Conservation (phyloP, 2,329 filamentous ascomycete genomes). For the Diaporthe sp. region DNA sequence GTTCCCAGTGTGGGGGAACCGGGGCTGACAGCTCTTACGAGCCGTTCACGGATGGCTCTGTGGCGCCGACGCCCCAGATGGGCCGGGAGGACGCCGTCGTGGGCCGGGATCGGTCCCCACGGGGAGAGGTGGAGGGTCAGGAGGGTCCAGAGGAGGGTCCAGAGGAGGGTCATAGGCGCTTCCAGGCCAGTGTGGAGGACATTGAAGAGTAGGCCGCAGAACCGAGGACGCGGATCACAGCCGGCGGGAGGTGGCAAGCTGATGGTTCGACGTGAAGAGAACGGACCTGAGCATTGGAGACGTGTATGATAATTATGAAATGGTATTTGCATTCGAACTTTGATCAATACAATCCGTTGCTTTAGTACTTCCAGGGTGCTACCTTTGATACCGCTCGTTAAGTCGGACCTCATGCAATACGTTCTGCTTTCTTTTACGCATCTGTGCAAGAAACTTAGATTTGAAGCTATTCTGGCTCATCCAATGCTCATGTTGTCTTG, state of each 20-base stretch:
- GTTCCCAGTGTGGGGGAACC: neutral
- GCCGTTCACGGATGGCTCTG: neutral
- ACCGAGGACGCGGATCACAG: neutral
- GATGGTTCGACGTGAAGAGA: neutral
- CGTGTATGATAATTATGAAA: neutral
- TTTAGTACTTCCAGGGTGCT: neutral
- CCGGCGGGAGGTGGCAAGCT: neutral
- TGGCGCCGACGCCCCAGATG: neutral
- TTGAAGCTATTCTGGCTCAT: too few species aligned
- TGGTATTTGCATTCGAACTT: neutral
- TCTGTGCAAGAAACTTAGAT: accelerated
- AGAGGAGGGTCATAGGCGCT: too few species aligned
- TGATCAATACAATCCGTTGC: constrained; percentile 6
- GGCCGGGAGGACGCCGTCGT: neutral
- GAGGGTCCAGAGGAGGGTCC: neutral
- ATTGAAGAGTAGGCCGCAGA: neutral
- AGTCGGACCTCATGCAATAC: neutral
- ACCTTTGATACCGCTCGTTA: neutral
- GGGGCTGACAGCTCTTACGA: neutral
- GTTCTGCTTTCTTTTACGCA: neutral
- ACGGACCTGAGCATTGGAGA: neutral
- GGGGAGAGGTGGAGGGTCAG: neutral
- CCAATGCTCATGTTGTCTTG: too few species aligned
- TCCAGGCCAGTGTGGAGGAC: constrained; percentile 8
- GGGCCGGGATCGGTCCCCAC: neutral